Conservation (phyloP, 2,329 filamentous ascomycete genomes). For the Elsinoe necatrix region DNA sequence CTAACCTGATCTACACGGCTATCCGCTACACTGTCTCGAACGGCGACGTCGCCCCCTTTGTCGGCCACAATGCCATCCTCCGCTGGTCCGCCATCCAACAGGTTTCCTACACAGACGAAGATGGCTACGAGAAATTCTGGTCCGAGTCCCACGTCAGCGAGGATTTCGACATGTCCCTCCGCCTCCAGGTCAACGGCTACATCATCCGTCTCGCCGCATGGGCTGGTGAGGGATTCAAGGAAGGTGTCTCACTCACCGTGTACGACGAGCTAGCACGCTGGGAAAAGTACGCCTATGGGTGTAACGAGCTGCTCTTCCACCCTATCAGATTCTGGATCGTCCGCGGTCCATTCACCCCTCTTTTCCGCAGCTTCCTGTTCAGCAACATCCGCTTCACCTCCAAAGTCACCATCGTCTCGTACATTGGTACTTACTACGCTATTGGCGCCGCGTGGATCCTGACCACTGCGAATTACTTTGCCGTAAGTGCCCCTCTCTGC, state of each 20-base stretch:
- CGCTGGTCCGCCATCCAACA: conserved; percentile 59
- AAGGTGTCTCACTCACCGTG: conserved; percentile 63
- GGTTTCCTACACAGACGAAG: conserved; percentile 48
- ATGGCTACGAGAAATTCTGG: conserved; percentile 61
- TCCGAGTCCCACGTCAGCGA: conserved; percentile 69
- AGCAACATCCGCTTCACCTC: conserved; percentile 55
- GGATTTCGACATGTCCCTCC: conserved; percentile 59
- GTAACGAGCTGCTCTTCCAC: conserved; percentile 63
- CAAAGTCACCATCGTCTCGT: conserved; percentile 63
- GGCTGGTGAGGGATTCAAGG: conserved; percentile 60
- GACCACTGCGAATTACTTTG: conserved; percentile 60
- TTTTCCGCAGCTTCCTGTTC: conserved; percentile 53
- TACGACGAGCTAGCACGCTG: conserved; percentile 64
- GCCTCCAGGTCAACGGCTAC: conserved; percentile 62
- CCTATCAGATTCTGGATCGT: conserved; percentile 55
- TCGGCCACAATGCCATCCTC: conserved; percentile 69
- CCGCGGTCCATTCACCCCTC: conserved; percentile 55
- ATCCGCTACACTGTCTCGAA: conserved; percentile 63
- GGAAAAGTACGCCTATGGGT: conserved; percentile 66
- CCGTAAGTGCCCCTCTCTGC: conserved; percentile 38
- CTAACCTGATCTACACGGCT: conserved; percentile 65
- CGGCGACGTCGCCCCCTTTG: conserved; percentile 66
- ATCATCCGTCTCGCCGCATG: conserved; percentile 61
- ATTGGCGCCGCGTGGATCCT: conserved; percentile 58
- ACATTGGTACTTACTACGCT: conserved; percentile 64